These are phyloP conservation scores for Fomitopsis palustris DNA, from an alignment of 1,284 basidiomycete genomes.

Conservation along the genomic window DNA sequence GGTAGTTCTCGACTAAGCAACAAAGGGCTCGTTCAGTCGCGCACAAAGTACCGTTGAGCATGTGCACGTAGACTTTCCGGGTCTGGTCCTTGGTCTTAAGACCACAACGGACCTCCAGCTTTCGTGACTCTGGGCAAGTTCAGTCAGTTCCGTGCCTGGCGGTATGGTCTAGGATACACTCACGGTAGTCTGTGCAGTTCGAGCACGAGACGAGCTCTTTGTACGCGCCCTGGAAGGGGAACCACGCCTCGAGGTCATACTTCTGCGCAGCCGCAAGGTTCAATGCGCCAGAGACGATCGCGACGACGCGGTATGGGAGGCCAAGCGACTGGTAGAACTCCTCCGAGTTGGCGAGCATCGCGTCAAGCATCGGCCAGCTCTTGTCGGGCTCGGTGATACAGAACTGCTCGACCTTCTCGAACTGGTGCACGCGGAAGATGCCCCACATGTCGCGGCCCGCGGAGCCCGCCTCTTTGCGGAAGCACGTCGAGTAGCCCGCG, in stretches of 20 bases:
- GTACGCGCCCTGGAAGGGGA: constrained; percentile 95
- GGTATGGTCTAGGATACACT: constrained; percentile 31
- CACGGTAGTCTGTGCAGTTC: constrained; percentile 94
- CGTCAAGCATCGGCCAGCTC: constrained; percentile 93
- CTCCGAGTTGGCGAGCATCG: constrained; percentile 88
- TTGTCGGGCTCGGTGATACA: constrained; percentile 92
- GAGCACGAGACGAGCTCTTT: constrained; percentile 94
- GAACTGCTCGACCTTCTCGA: constrained; percentile 99
- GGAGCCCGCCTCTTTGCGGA: constrained; percentile 97
- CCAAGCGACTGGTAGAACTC: constrained; percentile 95
- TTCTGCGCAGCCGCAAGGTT: constrained; percentile 98
- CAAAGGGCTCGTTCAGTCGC: constrained; percentile 96
- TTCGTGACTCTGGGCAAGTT: constrained; percentile 69
- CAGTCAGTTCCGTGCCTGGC: background rate
- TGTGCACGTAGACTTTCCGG: constrained; percentile 92
- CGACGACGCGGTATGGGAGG: constrained; percentile 88
- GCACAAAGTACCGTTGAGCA: constrained; percentile 97
- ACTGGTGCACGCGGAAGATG: constrained; percentile 99
- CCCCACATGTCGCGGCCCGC: constrained; percentile 99
- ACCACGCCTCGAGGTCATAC: constrained; percentile 98
- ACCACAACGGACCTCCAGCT: constrained; percentile 88
- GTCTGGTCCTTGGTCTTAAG: constrained; percentile 84
- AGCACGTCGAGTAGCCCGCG: constrained; percentile 91
- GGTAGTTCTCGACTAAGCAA: constrained; percentile 98
- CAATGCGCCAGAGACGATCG: constrained; percentile 95